Percentiles rank a stretch among this genome's conserved stretches.
Evolutionary conservation across 352 stramenopile species (phyloP).

Genomic region (Thalassiosira hispida): DNA sequence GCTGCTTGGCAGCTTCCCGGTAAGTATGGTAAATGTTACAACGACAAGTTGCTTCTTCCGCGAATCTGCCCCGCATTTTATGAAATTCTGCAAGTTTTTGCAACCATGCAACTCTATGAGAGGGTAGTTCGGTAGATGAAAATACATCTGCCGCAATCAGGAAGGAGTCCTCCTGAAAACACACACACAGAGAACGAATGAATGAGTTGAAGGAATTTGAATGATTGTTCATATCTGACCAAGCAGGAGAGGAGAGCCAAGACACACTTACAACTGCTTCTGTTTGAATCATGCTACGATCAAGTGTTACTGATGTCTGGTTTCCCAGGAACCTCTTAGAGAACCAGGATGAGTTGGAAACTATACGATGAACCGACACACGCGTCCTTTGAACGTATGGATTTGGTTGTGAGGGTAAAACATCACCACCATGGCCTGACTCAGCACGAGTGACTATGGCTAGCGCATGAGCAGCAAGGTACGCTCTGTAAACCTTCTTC

Average conservation of each 20-base stretch:
- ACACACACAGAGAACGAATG: constrained; percentile 1
- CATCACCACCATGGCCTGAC: constrained; percentile 35
- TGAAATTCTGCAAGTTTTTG: constrained; percentile 84
- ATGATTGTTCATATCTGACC: background rate
- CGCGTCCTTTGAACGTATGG: constrained; percentile 69
- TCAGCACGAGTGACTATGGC: constrained; percentile 67
- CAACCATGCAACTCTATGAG: constrained; percentile 81
- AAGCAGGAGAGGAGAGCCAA: background rate
- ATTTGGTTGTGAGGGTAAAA: constrained; percentile 53
- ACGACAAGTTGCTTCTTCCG: constrained; percentile 84
- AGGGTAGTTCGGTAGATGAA: constrained; percentile 83
- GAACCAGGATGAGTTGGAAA: constrained; percentile 78
- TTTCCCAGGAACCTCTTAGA: constrained; percentile 84
- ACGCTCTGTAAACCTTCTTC: constrained; percentile 83
- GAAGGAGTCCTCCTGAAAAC: constrained; percentile 78
- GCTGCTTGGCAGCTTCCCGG: constrained; percentile 70
- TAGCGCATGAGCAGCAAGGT: constrained; percentile 82
- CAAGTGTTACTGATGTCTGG: constrained; percentile 53
- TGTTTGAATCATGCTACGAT: constrained; percentile 66
- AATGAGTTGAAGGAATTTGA: background rate
- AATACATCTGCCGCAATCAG: constrained; percentile 84
- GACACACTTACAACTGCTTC: constrained; percentile 53
- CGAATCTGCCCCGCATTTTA: constrained; percentile 72
- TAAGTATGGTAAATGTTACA: constrained; percentile 84
- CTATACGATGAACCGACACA: constrained; percentile 80